These are phyloP conservation scores for Achaetomiella virescens DNA, from an alignment of 495 filamentous ascomycete genomes.

Conservation along the genomic window DNA sequence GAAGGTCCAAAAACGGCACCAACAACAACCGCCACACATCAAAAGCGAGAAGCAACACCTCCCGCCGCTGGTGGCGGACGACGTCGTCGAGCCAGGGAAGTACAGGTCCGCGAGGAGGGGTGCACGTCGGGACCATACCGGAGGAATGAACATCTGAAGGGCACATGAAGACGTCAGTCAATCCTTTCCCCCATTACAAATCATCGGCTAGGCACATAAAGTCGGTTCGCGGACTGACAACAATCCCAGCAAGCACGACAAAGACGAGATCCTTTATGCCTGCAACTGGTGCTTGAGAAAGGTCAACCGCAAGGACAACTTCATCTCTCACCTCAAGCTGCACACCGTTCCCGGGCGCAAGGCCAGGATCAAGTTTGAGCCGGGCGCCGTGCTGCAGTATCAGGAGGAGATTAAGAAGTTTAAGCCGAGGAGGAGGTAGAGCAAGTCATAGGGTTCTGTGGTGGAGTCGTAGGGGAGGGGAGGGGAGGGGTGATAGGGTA, in stretches of 20 bases:
- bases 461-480: background rate
- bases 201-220: background rate
- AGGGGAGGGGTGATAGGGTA: background rate
- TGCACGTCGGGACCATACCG: conserved; percentile 46
- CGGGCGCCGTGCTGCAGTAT: background rate
- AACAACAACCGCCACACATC: conserved; percentile 9
- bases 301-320: conserved; percentile 57
- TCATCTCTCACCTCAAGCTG: conserved; percentile 26
- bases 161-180: conserved; percentile 50
- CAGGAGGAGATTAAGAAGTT: background rate
- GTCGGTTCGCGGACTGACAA: too few relatives aligned
- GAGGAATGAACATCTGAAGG: conserved; percentile 60
- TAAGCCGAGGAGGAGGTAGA: too few relatives aligned
- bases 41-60: conserved; percentile 4
- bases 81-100: conserved; percentile 18
- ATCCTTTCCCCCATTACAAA: background rate
- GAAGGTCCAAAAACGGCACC: conserved; percentile 29
- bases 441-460: too few relatives aligned
- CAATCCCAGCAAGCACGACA: background rate
- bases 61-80: conserved; percentile 1
- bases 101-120: conserved; percentile 6
- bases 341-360: background rate
- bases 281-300: conserved; percentile 37
- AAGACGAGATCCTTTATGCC: background rate
- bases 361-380: background rate